phyloP scores from a whole-genome alignment of 2,329 filamentous ascomycete genomes.

The Tothia fuscella region DNA sequence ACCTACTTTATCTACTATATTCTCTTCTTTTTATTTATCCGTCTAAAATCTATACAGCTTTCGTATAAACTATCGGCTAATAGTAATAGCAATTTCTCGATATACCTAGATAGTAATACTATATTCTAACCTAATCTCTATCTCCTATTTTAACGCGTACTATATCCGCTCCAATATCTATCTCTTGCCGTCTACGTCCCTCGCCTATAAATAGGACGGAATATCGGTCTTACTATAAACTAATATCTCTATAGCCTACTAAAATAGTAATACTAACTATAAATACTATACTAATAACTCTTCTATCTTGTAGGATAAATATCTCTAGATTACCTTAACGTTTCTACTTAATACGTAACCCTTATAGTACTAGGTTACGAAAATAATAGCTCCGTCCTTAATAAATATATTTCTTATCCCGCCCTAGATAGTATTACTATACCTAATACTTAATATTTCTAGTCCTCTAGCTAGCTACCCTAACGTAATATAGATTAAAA shows the following conservation, averaged over 20 bases:
- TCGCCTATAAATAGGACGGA: constrained; percentile 13
- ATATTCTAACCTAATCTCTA: constrained; percentile 10
- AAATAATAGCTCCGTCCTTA: constrained; percentile 16
- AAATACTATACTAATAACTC: constrained; percentile 13
- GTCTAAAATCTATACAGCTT: constrained; percentile 11
- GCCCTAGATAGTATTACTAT: constrained; percentile 13
- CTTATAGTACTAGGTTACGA: constrained; percentile 17
- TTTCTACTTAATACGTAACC: constrained; percentile 13
- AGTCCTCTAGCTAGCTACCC: constrained; percentile 13
- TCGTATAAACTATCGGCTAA: constrained; percentile 15
- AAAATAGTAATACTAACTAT: constrained; percentile 14
- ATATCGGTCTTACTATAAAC: constrained; percentile 13
- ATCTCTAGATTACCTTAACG: constrained; percentile 18
- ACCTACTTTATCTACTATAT: no score
- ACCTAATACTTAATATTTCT: constrained; percentile 15
- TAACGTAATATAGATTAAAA: constrained; percentile 15
- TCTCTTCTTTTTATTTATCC: constrained; percentile 14
- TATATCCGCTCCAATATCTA: constrained; percentile 12
- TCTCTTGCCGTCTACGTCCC: constrained; percentile 11
- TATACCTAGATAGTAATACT: constrained; percentile 13
- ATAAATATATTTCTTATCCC: constrained; percentile 16
- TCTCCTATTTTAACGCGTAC: constrained; percentile 13
- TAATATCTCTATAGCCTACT: constrained; percentile 11
- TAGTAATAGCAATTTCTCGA: constrained; percentile 15
- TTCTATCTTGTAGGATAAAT: constrained; percentile 18